A percentile compares a stretch with the other conserved stretches of the same genome.
Conservation (phyloP, 1,284 basidiomycete species). For the Athelia sp. region DNA sequence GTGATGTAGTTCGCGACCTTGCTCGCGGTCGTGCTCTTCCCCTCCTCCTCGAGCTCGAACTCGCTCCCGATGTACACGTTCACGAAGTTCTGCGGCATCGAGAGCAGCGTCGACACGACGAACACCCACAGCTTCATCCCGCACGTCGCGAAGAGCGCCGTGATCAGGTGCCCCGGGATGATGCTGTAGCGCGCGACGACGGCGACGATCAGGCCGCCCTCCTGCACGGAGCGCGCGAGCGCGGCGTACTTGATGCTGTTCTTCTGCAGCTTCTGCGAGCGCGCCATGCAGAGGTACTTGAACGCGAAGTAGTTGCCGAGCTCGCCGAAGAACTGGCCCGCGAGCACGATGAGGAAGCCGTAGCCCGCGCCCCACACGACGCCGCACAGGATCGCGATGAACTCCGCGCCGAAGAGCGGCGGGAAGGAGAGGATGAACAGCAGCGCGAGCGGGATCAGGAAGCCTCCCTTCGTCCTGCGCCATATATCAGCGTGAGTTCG, state of each 20-base stretch:
- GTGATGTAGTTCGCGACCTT: not conserved
- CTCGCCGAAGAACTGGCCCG: slow-evolving; percentile 44
- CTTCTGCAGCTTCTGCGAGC: slow-evolving; percentile 52
- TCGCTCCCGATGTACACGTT: slow-evolving; percentile 49
- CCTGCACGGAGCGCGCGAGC: slow-evolving; percentile 56
- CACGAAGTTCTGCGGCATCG: slow-evolving; percentile 59
- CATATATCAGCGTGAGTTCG: not conserved
- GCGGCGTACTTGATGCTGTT: slow-evolving; percentile 56
- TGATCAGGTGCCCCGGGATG: slow-evolving; percentile 58
- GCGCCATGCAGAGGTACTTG: slow-evolving; percentile 37
- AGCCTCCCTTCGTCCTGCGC: slow-evolving; percentile 30
- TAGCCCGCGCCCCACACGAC: slow-evolving; percentile 30
- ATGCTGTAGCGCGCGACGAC: slow-evolving; percentile 55
- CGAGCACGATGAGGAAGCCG: slow-evolving; percentile 28
- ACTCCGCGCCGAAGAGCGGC: slow-evolving; percentile 48
- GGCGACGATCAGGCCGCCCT: slow-evolving; percentile 65
- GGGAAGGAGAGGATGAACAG: slow-evolving; percentile 31
- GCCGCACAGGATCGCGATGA: slow-evolving; percentile 49
- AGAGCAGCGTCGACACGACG: slow-evolving; percentile 50
- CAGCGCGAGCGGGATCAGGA: slow-evolving; percentile 43
- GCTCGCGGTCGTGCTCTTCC: not conserved
- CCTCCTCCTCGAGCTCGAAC: no score
- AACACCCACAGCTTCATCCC: slow-evolving; percentile 61
- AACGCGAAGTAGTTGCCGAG: slow-evolving; percentile 36
- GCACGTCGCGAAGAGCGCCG: slow-evolving; percentile 63